phyloP scores from a whole-genome alignment of 2,329 filamentous ascomycete species.

The Dothistroma pini region DNA sequence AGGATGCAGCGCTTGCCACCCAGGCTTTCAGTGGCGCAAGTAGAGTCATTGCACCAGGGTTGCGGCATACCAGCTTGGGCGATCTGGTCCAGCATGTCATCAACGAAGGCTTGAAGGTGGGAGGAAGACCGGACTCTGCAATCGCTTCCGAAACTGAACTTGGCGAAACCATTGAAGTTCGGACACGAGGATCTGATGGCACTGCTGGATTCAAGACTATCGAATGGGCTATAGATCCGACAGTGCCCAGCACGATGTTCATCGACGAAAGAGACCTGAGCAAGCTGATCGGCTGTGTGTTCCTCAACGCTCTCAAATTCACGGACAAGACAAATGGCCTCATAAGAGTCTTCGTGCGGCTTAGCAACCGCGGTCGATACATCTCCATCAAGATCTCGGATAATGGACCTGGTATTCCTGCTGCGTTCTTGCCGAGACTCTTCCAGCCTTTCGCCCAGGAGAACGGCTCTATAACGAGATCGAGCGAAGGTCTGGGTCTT shows the following conservation, averaged over 20 bases:
- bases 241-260: constrained; percentile 53
- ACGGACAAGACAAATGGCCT: constrained; percentile 55
- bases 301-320: constrained; percentile 67
- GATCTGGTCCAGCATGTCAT: constrained; percentile 52
- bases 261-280: constrained; percentile 62
- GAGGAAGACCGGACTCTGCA: constrained; percentile 52
- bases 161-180: constrained; percentile 50
- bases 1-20: constrained; percentile 15
- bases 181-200: constrained; percentile 43
- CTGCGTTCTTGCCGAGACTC: constrained; percentile 61
- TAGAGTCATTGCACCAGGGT: constrained; percentile 43
- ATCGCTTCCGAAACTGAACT: constrained; percentile 44
- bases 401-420: constrained; percentile 65
- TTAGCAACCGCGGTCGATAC: constrained; percentile 48
- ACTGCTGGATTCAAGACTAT: constrained; percentile 46
- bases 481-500: constrained; percentile 65
- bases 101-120: constrained; percentile 51
- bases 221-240: constrained; percentile 49
- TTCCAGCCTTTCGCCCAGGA: constrained; percentile 69
- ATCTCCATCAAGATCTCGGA: constrained; percentile 61
- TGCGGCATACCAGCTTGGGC: constrained; percentile 47
- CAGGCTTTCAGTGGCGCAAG: constrained; percentile 5
- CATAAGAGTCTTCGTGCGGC: constrained; percentile 54
- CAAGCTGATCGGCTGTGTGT: constrained; percentile 61
- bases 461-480: constrained; percentile 63